These are phyloP conservation scores for Schwanniomyces sp. DNA, from an alignment of 805 yeast species.

Conservation along the genomic window DNA sequence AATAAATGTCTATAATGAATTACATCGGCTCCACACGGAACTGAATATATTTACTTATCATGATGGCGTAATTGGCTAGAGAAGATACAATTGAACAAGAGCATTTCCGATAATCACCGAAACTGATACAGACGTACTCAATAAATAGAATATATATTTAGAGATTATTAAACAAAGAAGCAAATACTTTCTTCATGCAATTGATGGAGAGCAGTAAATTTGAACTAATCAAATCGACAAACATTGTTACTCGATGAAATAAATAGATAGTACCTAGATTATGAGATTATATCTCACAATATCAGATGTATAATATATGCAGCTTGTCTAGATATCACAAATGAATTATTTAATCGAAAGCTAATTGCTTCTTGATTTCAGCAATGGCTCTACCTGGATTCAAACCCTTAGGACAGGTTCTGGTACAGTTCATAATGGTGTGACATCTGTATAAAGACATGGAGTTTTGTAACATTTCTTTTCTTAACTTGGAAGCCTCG, in stretches of 20 bases:
- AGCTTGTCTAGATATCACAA: slow-evolving; percentile 1
- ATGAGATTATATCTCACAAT: background rate
- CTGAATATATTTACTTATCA: background rate
- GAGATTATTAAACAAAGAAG: slow-evolving; percentile 2
- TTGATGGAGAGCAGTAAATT: slow-evolving; percentile 2
- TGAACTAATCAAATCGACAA: background rate
- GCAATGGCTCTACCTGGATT: slow-evolving; percentile 98
- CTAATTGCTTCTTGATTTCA: slow-evolving; percentile 91
- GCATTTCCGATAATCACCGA: background rate
- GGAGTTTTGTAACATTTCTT: slow-evolving; percentile 88
- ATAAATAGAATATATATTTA: slow-evolving; percentile 5
- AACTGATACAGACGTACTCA: background rate
- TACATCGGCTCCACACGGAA: too few species aligned
- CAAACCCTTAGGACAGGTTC: slow-evolving; percentile 97
- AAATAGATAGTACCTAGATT: slow-evolving; percentile 2
- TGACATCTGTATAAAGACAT: slow-evolving; percentile 99
- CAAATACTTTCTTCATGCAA: slow-evolving; percentile 6
- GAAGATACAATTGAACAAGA: background rate
- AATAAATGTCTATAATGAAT: too few species aligned
- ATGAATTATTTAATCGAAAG: slow-evolving; percentile 53
- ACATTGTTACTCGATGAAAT: slow-evolving; percentile 3
- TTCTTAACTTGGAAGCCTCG: slow-evolving; percentile 79
- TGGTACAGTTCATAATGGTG: slow-evolving; percentile 98
- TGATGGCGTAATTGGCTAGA: background rate
- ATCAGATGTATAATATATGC: background rate